These are phyloP conservation scores for Dipodascus albidus DNA, from an alignment of 805 yeast genomes.

Conservation along the genomic window DNA sequence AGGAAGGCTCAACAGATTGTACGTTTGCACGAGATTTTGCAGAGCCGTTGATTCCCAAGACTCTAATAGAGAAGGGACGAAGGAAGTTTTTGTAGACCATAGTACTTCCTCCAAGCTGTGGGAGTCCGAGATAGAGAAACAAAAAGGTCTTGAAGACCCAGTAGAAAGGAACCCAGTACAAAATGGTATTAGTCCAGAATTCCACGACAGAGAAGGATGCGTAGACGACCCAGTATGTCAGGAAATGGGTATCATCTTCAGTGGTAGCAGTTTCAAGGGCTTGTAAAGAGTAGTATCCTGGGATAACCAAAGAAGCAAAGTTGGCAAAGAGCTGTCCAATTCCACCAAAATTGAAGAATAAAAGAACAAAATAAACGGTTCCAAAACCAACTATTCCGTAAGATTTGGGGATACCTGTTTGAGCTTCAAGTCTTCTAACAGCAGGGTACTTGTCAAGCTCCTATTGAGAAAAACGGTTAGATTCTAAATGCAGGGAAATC, in stretches of 20 bases:
- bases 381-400: conserved; percentile 64
- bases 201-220: conserved; percentile 85
- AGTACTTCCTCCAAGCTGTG: conserved; percentile 79
- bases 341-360: conserved; percentile 87
- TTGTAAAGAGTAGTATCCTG: conserved; percentile 76
- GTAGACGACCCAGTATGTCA: conserved; percentile 98
- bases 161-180: conserved; percentile 95
- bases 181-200: conserved; percentile 88
- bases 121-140: conserved; percentile 80
- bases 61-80: conserved; percentile 43
- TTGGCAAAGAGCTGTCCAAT: conserved; percentile 90
- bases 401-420: conserved; percentile 53
- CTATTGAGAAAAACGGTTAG: conserved; percentile 6
- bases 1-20: conserved; percentile 4
- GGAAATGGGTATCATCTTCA: conserved; percentile 73
- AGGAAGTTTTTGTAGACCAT: conserved; percentile 53
- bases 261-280: conserved; percentile 66
- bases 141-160: conserved; percentile 85
- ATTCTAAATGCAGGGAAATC: conserved; percentile 5
- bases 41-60: conserved; percentile 20
- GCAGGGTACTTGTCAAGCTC: conserved; percentile 25
- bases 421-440: conserved; percentile 24
- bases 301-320: conserved; percentile 80
- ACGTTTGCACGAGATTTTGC: conserved; percentile 5
- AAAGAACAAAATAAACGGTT: conserved; percentile 57